Base-by-base conservation (phyloP, 202 grass and related monocot genomes). In the Saccharum hybrid region DNA sequence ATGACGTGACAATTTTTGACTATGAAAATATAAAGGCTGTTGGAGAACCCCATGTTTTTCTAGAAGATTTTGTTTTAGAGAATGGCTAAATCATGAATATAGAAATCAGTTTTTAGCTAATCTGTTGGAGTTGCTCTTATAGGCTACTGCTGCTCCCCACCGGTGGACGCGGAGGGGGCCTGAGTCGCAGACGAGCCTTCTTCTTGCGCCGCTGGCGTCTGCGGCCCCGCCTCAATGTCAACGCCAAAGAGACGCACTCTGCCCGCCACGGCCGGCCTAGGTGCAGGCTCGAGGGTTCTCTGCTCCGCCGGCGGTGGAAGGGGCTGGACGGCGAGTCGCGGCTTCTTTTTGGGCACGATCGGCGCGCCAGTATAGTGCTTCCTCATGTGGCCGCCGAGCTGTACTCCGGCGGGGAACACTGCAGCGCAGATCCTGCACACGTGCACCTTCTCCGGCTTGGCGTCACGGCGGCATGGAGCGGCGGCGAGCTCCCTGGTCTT, bases 301-400 rank as follows among this genome's bases (percentile, higher is more conserved):
- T 52, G 49, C 1, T 52, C n/a, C 13, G 42, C 10, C 23, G 45
- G 45, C 45, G 71, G 43, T n/a, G 1, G 33, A n/a, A 4, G 19
- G 7, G 7, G 21, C 64, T 52, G 49, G 21, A 19, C 0, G 15
- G 2, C 40, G 45, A 45, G 21, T 9, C 36, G n/a, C 34, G 21
- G 72, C 63, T 63, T 66, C 63, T 69, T 79, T 23, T 62, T 86
- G 16, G 69, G 60, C 60, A 40, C 67, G 40, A 90, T 68, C 66
- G 61, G 19, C 49, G 22, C 11, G 22, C 70, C 82, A 0, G 0
- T 7, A 33, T 77, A 85, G 77, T 89, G 87, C 36, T 45, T 81
- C 65, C 87, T 81, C 87, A 76, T 85, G 71, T 90, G 84, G 13
- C 88, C 88, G 6, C 88, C 88, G 14, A 90, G 84, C 1, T 71